Evolutionary conservation across 495 filamentous ascomycete genomes (phyloP).

Genomic region (Clohesyomyces aquaticus): DNA sequence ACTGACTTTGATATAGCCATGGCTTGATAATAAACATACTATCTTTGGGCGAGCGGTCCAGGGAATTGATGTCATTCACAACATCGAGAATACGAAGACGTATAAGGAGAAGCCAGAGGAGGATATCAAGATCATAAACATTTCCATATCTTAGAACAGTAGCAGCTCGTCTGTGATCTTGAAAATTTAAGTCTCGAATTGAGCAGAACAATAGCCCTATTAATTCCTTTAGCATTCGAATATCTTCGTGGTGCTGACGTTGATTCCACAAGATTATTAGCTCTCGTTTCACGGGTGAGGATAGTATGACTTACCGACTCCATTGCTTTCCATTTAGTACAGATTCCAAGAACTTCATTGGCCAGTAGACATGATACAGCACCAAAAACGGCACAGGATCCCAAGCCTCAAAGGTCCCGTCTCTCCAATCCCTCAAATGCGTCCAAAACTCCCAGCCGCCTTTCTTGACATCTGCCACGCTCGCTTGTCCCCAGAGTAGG

Average conservation of each 20-base stretch:
- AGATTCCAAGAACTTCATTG: constrained; percentile 51
- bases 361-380: constrained; percentile 67
- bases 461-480: constrained; percentile 35
- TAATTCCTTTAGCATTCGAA: constrained; percentile 49
- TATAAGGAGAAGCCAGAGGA: constrained; percentile 96
- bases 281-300: neutral
- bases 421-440: constrained; percentile 61
- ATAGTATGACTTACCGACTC: constrained; percentile 49
- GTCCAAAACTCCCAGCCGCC: constrained; percentile 43
- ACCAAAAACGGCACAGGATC: constrained; percentile 63
- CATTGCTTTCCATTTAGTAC: constrained; percentile 52
- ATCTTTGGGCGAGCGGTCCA: constrained; percentile 90
- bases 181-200: no score
- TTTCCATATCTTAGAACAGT: constrained; percentile 62
- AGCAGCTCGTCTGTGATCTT: no score
- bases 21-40: constrained; percentile 95
- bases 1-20: constrained; percentile 57
- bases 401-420: constrained; percentile 62
- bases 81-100: constrained; percentile 91
- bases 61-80: constrained; percentile 93
- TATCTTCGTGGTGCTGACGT: constrained; percentile 63
- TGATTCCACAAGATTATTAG: constrained; percentile 43
- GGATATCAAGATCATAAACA: constrained; percentile 96
- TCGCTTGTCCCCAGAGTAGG: constrained; percentile 28
- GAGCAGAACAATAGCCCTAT: no score